Evolutionary conservation across 805 yeast genomes (phyloP), one percentile per base, ranked within the genome.

Genomic region (Zygosaccharomyces pseudorouxii): DNA sequence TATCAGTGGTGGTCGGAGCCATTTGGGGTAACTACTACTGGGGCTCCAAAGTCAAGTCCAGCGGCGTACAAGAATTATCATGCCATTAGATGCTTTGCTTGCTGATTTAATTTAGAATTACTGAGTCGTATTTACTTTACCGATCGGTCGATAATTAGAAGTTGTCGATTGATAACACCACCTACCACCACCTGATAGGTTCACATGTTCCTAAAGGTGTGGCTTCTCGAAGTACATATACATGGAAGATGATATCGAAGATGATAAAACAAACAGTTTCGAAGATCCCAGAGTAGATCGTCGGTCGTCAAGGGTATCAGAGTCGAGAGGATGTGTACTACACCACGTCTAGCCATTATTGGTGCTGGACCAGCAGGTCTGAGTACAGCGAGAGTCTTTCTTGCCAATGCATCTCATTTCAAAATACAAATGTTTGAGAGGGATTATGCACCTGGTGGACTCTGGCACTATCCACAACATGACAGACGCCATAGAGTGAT

Each of bases 351-450:
- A 3, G 89, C 88, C 0, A 77, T 87, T 7, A 73, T 87, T 20
- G 95, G 95, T 2, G 89, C 80, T 2, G 95, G 95, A 0, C 90
- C 93, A 0, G 74, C 79, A 38, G 95, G 92, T 0, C 67, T 83
- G 18, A 87, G 82, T 0, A 69, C 78, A 3, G 80, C 86, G 0
- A 79, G 81, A 49, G 87, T 89, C 0, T 69, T 87, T 9, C 54
- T 77, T 6, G 75, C 71, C 8, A 89, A 82, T 55, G 69, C 71
- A 16, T 58, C 64, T 1, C 60, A 68, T 3, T 76, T 77, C 53
- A 67, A 72, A 39, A 71, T 86, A 42, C 78, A 76, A 22, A 71
- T 84, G 4, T 85, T 74, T 59, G 95, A 86, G 54, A 71, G 76
- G 41, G 73, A 85, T 52, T 55, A 68, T 6, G 63, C 65, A n/a